Evolutionary conservation across 2,329 filamentous ascomycete species (phyloP), one percentile per base, ranked within the genome.

Genomic region (Bipolaris cookei): DNA sequence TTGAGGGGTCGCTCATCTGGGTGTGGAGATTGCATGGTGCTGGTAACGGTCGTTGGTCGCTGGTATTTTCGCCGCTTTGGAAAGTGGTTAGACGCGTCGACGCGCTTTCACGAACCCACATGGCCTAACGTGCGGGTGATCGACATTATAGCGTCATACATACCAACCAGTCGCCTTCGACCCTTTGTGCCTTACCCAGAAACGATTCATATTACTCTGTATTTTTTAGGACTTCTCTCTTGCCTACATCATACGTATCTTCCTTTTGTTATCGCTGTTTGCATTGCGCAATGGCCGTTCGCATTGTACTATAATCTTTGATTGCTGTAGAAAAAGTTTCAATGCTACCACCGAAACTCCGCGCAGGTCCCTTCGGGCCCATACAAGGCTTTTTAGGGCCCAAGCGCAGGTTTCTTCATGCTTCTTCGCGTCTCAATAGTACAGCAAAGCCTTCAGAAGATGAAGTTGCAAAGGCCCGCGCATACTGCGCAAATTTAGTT

Each of bases 401-500:
- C 4, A 60, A 46, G 28, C 50, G 44, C 54, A 63, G 71, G 49
- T 58, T 58, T 37, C 66, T 72, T 30, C 67, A 72, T 47, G 51
- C 68, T 14, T 58, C 72, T 28, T 58, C 39, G 59, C 63, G 62
- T 49, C 61, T 68, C 18, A 51, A 54, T n/a, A 62, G 66, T 46
- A 50, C 66, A 6, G 57, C 67, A 3, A 60, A 59, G 4, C 67
- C 68, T 4, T 70, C 79, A n/a, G 70, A 76, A 50, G 75, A 76
- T 44, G 84, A 87, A 39, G 75, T 87, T 39, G 73, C 81, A 63
- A 79, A 81, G 45, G 84, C 86, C 10, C 79, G 82, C 56, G 76
- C 75, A 61, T 88, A 88, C 71, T 89, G 86, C 69, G 74, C 82
- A n/a, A 79, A 83, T 62, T 78, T 88, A 39, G 77, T 89, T 54